Base-by-base conservation (phyloP, 2,329 filamentous ascomycete species). In the Fusarium setosum region DNA sequence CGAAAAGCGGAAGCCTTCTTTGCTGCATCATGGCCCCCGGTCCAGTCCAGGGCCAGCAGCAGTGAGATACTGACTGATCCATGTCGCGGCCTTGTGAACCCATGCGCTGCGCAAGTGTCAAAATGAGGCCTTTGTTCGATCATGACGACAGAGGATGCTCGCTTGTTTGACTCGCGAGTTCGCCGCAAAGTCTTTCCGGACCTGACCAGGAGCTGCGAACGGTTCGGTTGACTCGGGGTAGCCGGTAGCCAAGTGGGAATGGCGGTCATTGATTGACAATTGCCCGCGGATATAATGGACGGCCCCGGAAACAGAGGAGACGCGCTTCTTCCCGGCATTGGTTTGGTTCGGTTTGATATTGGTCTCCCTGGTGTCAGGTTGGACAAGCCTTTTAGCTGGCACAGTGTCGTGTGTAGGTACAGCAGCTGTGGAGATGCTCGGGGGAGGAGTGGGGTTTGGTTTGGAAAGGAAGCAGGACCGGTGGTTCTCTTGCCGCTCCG, bases 321-420 rank as follows among this genome's bases (percentile, higher is more conserved):
- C 49, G 62, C 53, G 67, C 61, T 71, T 72, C 61, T 63, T 63
- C 63, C 68, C 64, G 68, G 64, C 61, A 72, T 61, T 70, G 63
- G 60, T 63, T 68, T 65, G 54, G 67, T 63, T 58, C 67, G 51
- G 65, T 41, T 58, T 53, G 67, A 59, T 37, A 41, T 61, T 51
- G 53, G 55, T 48, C 34, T 35, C 29, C 18, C 26, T 52, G 45
- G 45, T 59, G 60, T 44, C 54, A 61, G 23, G 62, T 47, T 40
- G 38, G 63, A 29, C 53, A 51, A 42, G 21, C 35, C 45, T 35
- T 48, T 41, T 57, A 51, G 52, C 47, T 45, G 61, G 56, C 56
- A 68, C 64, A 61, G 60, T 67, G 49, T 49, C 20, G 15, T 21
- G 42, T 24, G 59, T 8, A 24, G n/a, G n/a, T n/a, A n/a, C n/a